Evolutionary conservation across 2,329 filamentous ascomycete genomes (phyloP).

Genomic region (Pseudogymnoascus sp.): DNA sequence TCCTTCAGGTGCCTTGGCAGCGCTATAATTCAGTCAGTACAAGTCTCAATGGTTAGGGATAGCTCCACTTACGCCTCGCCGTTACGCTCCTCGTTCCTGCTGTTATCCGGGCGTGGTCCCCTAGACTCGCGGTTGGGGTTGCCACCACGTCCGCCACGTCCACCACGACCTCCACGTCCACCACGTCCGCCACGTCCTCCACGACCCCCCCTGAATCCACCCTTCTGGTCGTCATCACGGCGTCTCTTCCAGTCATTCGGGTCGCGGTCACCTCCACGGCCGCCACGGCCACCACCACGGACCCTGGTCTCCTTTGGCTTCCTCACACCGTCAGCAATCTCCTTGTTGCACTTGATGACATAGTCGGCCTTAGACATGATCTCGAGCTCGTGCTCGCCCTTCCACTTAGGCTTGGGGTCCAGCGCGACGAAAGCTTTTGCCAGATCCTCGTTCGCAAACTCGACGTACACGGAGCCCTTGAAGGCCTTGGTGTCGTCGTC

Average conservation of each 20-base stretch:
- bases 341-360: conserved; percentile 65
- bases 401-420: conserved; percentile 76
- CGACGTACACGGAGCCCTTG: conserved; percentile 95
- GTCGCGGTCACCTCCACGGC: conserved; percentile 38
- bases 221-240: conserved; percentile 53
- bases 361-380: conserved; percentile 88
- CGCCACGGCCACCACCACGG: conserved; percentile 27
- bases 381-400: conserved; percentile 62
- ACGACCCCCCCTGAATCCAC: conserved; percentile 46
- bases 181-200: conserved; percentile 33
- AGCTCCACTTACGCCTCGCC: conserved; percentile 28
- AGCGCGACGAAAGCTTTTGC: conserved; percentile 72
- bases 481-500: conserved; percentile 60
- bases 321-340: conserved; percentile 64
- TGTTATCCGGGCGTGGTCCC: conserved; percentile 29
- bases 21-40: neutral
- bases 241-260: conserved; percentile 57
- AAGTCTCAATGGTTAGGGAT: neutral
- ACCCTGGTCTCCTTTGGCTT: conserved; percentile 41
- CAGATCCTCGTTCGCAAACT: conserved; percentile 73
- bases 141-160: conserved; percentile 36
- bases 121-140: conserved; percentile 30
- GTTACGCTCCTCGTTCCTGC: conserved; percentile 31
- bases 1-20: conserved; percentile 7
- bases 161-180: conserved; percentile 37